phyloP scores from a whole-genome alignment of 805 yeast species.

The Yarrowia keelungensis region DNA sequence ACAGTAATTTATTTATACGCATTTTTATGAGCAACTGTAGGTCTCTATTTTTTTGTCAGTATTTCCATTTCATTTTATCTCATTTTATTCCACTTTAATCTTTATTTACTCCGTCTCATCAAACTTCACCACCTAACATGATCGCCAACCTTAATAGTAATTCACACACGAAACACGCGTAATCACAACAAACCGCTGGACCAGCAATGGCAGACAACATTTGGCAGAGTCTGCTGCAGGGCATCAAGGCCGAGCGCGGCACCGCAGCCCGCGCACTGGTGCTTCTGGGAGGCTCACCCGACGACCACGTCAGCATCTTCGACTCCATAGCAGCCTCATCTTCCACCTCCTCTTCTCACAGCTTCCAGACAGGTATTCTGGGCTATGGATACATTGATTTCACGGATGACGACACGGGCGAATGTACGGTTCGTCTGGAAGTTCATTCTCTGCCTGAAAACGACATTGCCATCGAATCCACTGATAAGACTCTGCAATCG shows the following conservation, averaged over 20 bases:
- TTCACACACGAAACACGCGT: conserved; percentile 37
- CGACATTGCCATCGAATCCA: conserved; percentile 16
- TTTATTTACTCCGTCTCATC: not conserved
- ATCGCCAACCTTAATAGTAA: conserved; percentile 35
- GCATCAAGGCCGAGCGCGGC: conserved; percentile 31
- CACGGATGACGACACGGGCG: conserved; percentile 33
- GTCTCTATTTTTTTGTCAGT: too few relatives aligned
- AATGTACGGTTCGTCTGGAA: conserved; percentile 20
- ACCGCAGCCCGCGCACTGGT: conserved; percentile 20
- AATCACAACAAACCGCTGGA: conserved; percentile 24
- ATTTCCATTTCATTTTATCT: not conserved
- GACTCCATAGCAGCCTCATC: conserved; percentile 21
- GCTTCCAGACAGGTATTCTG: conserved; percentile 31
- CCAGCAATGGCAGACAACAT: conserved; percentile 33
- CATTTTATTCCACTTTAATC: not conserved
- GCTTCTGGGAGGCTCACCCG: conserved; percentile 25
- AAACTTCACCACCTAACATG: not conserved
- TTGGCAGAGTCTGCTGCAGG: conserved; percentile 37
- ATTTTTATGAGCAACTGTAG: not conserved
- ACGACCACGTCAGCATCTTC: conserved; percentile 34
- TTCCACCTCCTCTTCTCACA: conserved; percentile 1
- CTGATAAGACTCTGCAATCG: conserved; percentile 26
- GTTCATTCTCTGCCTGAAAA: conserved; percentile 32
- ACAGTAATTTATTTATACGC: not conserved
- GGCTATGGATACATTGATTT: conserved; percentile 36